phyloP scores from a whole-genome alignment of 352 stramenopile species.

The Elongisporangium anandrum region DNA sequence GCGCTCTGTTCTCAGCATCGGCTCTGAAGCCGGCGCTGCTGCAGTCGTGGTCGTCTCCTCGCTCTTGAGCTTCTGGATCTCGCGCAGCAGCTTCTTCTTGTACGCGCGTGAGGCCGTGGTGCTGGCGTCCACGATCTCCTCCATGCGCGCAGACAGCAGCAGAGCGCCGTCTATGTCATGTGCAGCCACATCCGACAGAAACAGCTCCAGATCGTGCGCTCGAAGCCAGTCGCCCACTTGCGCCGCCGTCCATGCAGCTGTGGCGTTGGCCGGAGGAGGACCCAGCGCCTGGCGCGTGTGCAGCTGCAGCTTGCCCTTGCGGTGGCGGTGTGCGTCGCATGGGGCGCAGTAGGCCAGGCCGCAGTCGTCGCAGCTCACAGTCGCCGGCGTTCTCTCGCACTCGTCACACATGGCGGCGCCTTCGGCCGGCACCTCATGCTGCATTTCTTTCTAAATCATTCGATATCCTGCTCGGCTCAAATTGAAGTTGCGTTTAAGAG shows the following conservation, averaged over 20 bases:
- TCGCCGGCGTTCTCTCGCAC: conserved; percentile 45
- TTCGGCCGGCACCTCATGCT: not conserved
- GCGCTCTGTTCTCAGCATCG: conserved; percentile 1
- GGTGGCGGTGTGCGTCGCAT: conserved; percentile 68
- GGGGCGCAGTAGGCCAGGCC: conserved; percentile 63
- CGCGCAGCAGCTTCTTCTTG: conserved; percentile 76
- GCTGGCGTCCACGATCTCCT: conserved; percentile 51
- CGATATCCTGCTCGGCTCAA: not conserved
- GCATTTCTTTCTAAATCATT: not conserved
- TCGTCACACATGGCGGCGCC: conserved; percentile 45
- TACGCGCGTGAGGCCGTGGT: conserved; percentile 41
- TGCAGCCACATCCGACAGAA: conserved; percentile 31
- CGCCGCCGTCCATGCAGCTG: conserved; percentile 23
- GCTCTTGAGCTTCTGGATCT: conserved; percentile 70
- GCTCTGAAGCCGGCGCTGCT: conserved; percentile 1
- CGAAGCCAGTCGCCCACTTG: conserved; percentile 59
- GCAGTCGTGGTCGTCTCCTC: conserved; percentile 8
- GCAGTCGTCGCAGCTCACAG: conserved; percentile 65
- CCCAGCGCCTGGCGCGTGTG: conserved; percentile 37
- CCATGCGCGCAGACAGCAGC: conserved; percentile 32
- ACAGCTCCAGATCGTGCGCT: conserved; percentile 55
- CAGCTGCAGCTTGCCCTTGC: conserved; percentile 78
- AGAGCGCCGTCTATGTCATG: conserved; percentile 49
- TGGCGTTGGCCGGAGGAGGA: conserved; percentile 1
- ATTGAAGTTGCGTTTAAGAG: not conserved